These are phyloP conservation scores for Lachancea waltii DNA, from an alignment of 805 yeast species.

Conservation along the genomic window DNA sequence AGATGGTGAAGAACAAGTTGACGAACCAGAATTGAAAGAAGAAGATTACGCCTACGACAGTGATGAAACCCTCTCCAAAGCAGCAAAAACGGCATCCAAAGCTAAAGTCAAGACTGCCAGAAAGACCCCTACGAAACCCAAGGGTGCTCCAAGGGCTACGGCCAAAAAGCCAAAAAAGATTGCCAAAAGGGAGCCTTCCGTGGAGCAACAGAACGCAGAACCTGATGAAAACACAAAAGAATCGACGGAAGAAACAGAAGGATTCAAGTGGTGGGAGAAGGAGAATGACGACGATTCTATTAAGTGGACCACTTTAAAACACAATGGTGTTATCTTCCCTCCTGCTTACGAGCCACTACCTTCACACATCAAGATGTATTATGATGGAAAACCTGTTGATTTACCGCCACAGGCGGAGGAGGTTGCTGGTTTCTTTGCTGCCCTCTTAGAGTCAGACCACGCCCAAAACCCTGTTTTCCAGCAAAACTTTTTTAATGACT, in stretches of 20 bases:
- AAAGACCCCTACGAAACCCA: slow-evolving; percentile 1
- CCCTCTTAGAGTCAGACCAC: slow-evolving; percentile 82
- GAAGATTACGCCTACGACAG: slow-evolving; percentile 13
- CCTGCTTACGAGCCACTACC: slow-evolving; percentile 89
- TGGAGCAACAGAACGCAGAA: slow-evolving; percentile 15
- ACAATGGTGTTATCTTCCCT: slow-evolving; percentile 88
- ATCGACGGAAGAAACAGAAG: slow-evolving; percentile 51
- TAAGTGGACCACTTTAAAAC: slow-evolving; percentile 83
- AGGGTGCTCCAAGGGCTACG: slow-evolving; percentile 10
- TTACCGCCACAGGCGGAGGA: slow-evolving; percentile 85
- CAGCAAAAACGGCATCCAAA: background rate
- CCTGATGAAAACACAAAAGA: slow-evolving; percentile 29
- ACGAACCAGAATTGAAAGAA: slow-evolving; percentile 8
- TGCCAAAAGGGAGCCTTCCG: slow-evolving; percentile 4
- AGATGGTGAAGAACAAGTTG: slow-evolving; percentile 20
- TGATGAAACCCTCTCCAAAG: slow-evolving; percentile 11
- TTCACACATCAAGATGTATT: slow-evolving; percentile 60
- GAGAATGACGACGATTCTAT: slow-evolving; percentile 61
- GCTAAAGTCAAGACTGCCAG: background rate
- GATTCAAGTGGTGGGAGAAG: slow-evolving; percentile 83
- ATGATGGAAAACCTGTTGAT: slow-evolving; percentile 68
- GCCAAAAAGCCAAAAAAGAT: slow-evolving; percentile 7
- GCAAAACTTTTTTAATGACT: slow-evolving; percentile 80
- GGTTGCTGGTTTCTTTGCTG: slow-evolving; percentile 92
- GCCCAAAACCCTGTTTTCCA: slow-evolving; percentile 82